Base-by-base conservation (phyloP, 1,284 basidiomycete genomes). In the Macrocystidia cucumis region DNA sequence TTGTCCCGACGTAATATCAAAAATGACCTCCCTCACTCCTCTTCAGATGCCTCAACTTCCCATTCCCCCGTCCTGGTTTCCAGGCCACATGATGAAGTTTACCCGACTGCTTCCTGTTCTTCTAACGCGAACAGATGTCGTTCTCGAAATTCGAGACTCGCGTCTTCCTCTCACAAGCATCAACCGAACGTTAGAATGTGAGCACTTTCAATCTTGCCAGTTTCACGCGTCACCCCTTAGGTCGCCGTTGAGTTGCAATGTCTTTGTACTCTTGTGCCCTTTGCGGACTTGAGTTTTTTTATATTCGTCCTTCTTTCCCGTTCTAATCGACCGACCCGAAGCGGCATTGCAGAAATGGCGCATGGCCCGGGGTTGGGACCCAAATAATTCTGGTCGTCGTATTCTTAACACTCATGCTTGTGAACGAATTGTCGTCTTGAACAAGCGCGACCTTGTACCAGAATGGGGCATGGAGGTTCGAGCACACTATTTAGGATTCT, bases 21-120 rank as follows among this genome's bases (percentile, higher is more conserved):
- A n/a, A n/a, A n/a, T n/a, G n/a, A n/a, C n/a, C n/a, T n/a, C n/a
- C n/a, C 52, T 72, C 43, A 54, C 59, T 39, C 60, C 64, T 43
- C 57, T 77, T 39, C 59, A 63, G 22, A 59, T 70, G 45, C 81
- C 82, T 43, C 50, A 59, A 34, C 64, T 88, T 27, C 83, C 85
- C 32, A 57, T 63, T 32, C 78, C 90, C n/a, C 85, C 88, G 35
- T 92, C 91, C 64, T 98, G 93, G 93, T 96, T 88, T 59, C 87
- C 90, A 17, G 95, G 96, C 7, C 95, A 98, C 62, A 98, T 98
- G 95, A 83, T 82, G 57, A 74, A 82, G 53, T 95, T 92, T 47
- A 73, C 84, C 37, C 74, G 80, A 43, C 74, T 78, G 57, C 69
- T 96, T 23, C 87, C 90, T 8, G 63, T 73, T 27, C 66, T 91